Evolutionary conservation across 2,329 filamentous ascomycete species (phyloP).

Genomic region (Cordyceps javanica): DNA sequence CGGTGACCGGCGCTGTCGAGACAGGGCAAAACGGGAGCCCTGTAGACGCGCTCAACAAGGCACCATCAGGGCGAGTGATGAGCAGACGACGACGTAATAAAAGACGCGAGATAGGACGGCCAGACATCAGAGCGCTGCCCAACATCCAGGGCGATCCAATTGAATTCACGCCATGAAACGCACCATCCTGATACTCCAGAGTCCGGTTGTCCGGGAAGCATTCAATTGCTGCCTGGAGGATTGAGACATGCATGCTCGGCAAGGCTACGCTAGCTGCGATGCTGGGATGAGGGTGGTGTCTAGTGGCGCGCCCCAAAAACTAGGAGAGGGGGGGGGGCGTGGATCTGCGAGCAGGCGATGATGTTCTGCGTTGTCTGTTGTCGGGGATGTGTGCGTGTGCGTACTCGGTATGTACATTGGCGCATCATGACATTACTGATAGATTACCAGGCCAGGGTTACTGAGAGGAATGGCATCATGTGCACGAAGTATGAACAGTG

Average conservation of each 20-base stretch:
- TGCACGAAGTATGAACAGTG: not conserved
- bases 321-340: not conserved
- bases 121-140: slow-evolving; percentile 28
- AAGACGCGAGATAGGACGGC: slow-evolving; percentile 21
- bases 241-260: slow-evolving; percentile 10
- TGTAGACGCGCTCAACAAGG: not conserved
- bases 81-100: slow-evolving; percentile 16
- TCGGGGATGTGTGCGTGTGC: not conserved
- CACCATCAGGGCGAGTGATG: slow-evolving; percentile 5
- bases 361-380: not conserved
- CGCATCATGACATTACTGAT: not conserved
- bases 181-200: not conserved
- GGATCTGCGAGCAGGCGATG: slow-evolving; percentile 2
- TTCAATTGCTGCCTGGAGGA: not conserved
- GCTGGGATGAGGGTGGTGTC: slow-evolving; percentile 1
- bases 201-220: no score
- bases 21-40: not conserved
- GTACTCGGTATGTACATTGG: not conserved
- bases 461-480: not conserved
- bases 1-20: not conserved
- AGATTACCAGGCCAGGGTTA: not conserved
- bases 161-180: slow-evolving; percentile 17
- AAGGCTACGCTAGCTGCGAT: slow-evolving; percentile 5
- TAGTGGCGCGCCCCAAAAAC: not conserved
- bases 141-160: slow-evolving; percentile 29